Conservation (phyloP, 2,329 filamentous ascomycete genomes). For the Xylariaceae sp. region DNA sequence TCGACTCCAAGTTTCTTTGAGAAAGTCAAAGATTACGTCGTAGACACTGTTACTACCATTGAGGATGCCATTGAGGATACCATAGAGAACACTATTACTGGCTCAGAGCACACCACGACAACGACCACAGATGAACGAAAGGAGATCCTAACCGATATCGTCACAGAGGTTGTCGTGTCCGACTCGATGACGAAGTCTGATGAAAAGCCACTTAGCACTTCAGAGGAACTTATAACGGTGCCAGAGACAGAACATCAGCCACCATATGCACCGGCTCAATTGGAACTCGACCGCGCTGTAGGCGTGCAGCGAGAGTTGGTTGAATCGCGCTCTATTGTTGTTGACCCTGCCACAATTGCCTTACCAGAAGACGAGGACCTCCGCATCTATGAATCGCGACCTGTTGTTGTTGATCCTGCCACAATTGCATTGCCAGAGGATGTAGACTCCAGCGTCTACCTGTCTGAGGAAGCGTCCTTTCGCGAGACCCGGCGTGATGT, state of each 20-base stretch:
- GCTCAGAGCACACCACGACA: too few relatives aligned
- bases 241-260: neutral
- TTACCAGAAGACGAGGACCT: neutral
- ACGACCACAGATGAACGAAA: conserved; percentile 16
- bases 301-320: neutral
- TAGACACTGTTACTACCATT: conserved; percentile 5
- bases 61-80: conserved; percentile 26
- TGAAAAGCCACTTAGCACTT: neutral
- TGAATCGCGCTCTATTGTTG: neutral
- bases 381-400: neutral
- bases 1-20: conserved; percentile 10
- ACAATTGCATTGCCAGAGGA: conserved; percentile 9
- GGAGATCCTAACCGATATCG: conserved; percentile 14
- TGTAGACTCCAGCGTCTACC: neutral
- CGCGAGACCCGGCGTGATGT: neutral
- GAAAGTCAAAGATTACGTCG: conserved; percentile 16
- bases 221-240: neutral
- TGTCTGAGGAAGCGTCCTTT: neutral
- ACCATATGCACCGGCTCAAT: neutral
- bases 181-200: conserved; percentile 14
- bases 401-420: conserved; percentile 2
- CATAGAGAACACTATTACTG: conserved; percentile 24
- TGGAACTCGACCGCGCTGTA: neutral
- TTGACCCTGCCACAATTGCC: neutral
- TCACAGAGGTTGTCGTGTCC: conserved; percentile 3